A percentile compares a stretch with the other conserved stretches of the same genome.
phyloP scores from a whole-genome alignment of 768 basidiomycete genomes.

The Russula earlei region DNA sequence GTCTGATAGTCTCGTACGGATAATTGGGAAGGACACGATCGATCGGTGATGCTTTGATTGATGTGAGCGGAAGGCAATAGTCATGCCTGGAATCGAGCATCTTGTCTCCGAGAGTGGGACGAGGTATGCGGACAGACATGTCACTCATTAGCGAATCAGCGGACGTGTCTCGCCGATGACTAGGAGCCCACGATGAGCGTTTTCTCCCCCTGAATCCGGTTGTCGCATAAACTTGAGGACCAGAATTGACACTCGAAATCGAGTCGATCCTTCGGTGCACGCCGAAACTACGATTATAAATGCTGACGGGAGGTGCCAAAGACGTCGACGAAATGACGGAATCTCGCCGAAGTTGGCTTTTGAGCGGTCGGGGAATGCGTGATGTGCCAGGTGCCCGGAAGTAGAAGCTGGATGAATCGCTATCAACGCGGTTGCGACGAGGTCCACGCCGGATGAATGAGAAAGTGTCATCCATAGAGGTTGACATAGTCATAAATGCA shows the following conservation, averaged over 20 bases:
- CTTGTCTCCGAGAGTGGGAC: slow-evolving; percentile 78
- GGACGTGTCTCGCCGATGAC: slow-evolving; percentile 43
- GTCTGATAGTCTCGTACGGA: slow-evolving; percentile 23
- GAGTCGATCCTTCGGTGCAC: slow-evolving; percentile 48
- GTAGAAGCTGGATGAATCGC: slow-evolving; percentile 72
- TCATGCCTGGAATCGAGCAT: slow-evolving; percentile 64
- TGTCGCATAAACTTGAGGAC: slow-evolving; percentile 46
- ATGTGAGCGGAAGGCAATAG: slow-evolving; percentile 43
- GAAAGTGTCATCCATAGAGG: slow-evolving; percentile 60
- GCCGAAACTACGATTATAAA: slow-evolving; percentile 61
- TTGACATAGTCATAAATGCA: slow-evolving; percentile 37
- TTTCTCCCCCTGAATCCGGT: slow-evolving; percentile 42
- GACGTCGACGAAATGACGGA: slow-evolving; percentile 43
- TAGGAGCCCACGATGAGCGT: slow-evolving; percentile 50
- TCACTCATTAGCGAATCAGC: slow-evolving; percentile 61
- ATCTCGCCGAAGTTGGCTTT: slow-evolving; percentile 50
- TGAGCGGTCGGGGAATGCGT: slow-evolving; percentile 26
- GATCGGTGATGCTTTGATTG: slow-evolving; percentile 60
- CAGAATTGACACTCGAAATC: slow-evolving; percentile 46
- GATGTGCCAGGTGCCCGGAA: slow-evolving; percentile 38
- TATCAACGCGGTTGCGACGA: slow-evolving; percentile 51
- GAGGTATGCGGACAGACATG: slow-evolving; percentile 48
- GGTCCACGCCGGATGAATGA: slow-evolving; percentile 40
- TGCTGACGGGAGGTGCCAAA: slow-evolving; percentile 55
- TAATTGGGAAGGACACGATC: slow-evolving; percentile 29